A percentile compares a stretch with the other conserved stretches of the same genome.
Evolutionary conservation across 1,139 yeast genomes (phyloP).

Genomic region (Komagataea norvegica): DNA sequence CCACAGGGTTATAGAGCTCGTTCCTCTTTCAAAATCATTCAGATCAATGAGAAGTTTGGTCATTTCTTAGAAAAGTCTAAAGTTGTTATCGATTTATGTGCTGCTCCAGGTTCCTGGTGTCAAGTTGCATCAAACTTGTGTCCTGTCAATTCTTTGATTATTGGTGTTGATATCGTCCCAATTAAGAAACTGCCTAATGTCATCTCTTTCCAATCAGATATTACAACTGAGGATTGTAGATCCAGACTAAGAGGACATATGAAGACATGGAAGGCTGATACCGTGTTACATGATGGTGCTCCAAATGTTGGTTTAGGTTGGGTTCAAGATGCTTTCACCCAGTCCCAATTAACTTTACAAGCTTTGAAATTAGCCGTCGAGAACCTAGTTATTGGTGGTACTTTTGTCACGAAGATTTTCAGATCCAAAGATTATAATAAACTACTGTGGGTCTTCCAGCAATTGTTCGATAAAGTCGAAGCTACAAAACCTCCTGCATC

Average conservation of each 20-base stretch:
- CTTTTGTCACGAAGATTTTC: conserved; percentile 95
- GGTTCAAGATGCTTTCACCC: conserved; percentile 99
- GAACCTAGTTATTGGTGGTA: conserved; percentile 85
- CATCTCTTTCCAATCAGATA: conserved; percentile 92
- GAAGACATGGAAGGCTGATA: conserved; percentile 99
- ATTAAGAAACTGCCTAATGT: conserved; percentile 92
- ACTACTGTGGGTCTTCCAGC: conserved; percentile 95
- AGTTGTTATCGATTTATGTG: conserved; percentile 96
- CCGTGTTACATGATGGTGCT: conserved; percentile 98
- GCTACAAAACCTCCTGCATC: conserved; percentile 99
- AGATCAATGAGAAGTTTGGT: conserved; percentile 93
- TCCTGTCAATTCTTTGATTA: conserved; percentile 86
- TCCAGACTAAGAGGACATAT: conserved; percentile 89
- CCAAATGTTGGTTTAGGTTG: conserved; percentile 99
- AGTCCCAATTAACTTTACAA: conserved; percentile 90
- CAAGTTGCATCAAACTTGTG: conserved; percentile 94
- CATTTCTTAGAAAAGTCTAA: conserved; percentile 94
- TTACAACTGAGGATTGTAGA: conserved; percentile 96
- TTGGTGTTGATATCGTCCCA: conserved; percentile 97
- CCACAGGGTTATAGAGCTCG: conserved; percentile 89
- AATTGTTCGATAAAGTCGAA: conserved; percentile 90
- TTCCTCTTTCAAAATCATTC: conserved; percentile 93
- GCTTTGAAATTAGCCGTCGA: conserved; percentile 95
- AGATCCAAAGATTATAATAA: conserved; percentile 97
- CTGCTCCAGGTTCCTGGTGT: conserved; percentile 99